A percentile compares a stretch with the other conserved stretches of the same genome.
These are phyloP conservation scores for Anacardium occidentale DNA, from an alignment of 345 rosid genomes.

Conservation along the genomic window DNA sequence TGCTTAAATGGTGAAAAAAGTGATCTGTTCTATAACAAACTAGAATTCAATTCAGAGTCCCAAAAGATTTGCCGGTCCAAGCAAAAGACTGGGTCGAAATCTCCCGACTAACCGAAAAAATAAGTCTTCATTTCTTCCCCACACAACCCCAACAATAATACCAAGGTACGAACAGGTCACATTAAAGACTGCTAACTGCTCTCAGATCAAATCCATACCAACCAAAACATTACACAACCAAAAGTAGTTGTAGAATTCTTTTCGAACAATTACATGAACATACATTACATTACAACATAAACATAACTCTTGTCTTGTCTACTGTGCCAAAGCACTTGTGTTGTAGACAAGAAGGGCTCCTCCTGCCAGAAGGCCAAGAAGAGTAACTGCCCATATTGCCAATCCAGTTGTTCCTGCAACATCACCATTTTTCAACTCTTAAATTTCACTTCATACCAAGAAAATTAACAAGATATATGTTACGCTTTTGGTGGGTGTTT, in stretches of 20 bases:
- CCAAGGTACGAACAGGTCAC: neutral
- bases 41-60: no score
- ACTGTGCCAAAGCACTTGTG: slow-evolving; percentile 95
- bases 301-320: slow-evolving; percentile 16
- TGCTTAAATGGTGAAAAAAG: no score
- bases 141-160: neutral
- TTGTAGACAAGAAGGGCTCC: slow-evolving; percentile 93
- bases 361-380: slow-evolving; percentile 73
- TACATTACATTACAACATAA: neutral
- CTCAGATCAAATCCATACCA: neutral
- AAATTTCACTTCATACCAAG: neutral
- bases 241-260: neutral
- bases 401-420: slow-evolving; percentile 65
- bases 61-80: no score
- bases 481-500: no score
- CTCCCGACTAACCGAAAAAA: no score
- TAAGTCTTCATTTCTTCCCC: neutral
- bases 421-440: neutral
- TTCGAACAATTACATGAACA: slow-evolving; percentile 9
- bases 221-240: slow-evolving; percentile 10
- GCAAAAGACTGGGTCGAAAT: no score
- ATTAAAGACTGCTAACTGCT: neutral
- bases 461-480: neutral
- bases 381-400: slow-evolving; percentile 92
- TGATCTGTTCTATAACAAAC: no score